Evolutionary conservation across 164 flowering plant species (phyloP).

Genomic region (Taxillus chinensis): DNA sequence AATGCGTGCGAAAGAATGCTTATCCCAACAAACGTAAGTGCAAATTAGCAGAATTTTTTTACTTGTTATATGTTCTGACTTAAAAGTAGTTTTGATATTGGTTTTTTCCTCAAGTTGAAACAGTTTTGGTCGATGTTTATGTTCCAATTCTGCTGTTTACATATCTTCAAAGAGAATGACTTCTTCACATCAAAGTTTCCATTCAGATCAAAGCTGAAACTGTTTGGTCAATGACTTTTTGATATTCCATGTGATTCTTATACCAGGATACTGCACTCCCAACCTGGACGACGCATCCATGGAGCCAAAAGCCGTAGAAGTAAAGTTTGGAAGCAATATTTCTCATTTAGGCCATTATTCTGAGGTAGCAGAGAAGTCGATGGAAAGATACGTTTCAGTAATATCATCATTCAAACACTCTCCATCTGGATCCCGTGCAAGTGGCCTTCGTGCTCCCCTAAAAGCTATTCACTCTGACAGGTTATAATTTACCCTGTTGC

Average conservation of each 20-base stretch:
- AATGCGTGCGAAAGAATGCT: conserved; percentile 16
- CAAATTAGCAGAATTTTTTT: too few species aligned
- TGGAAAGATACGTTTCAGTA: conserved; percentile 68
- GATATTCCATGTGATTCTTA: not conserved
- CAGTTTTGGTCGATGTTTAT: too few species aligned
- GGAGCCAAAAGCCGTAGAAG: conserved; percentile 23
- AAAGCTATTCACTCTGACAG: conserved; percentile 47
- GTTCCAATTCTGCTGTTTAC: too few species aligned
- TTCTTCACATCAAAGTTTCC: too few species aligned
- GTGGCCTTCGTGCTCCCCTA: conserved; percentile 94
- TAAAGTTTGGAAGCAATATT: conserved; percentile 70
- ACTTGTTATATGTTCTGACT: too few species aligned
- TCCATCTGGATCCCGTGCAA: conserved; percentile 85
- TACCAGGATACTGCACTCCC: conserved; percentile 24
- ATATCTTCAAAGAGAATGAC: too few species aligned
- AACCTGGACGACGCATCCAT: conserved; percentile 11
- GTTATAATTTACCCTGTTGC: conserved; percentile 19
- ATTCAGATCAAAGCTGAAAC: too few species aligned
- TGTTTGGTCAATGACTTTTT: too few species aligned
- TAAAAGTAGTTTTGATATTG: not conserved
- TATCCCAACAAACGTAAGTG: conserved; percentile 19
- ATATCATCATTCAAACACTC: conserved; percentile 57
- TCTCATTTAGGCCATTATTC: conserved; percentile 69
- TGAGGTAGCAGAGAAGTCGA: conserved; percentile 75
- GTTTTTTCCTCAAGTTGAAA: not conserved